Base-by-base conservation (phyloP, 495 filamentous ascomycete species). In the Hypoxylon lenormandii region DNA sequence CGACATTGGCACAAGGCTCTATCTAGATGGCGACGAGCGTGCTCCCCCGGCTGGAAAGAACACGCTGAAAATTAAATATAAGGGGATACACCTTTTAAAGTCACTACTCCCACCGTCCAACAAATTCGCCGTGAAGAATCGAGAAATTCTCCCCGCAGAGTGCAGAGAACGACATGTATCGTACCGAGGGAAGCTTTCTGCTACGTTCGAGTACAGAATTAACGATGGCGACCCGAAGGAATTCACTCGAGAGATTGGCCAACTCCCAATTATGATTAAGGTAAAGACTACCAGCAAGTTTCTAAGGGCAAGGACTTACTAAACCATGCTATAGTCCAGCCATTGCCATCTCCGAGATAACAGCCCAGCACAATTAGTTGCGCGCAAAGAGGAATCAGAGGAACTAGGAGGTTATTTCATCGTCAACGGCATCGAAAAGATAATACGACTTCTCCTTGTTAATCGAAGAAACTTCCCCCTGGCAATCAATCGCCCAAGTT, bases 371-470 rank as follows among this genome's bases (percentile, higher is more conserved):
- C 83, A 90, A 71, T 85, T 98, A 13, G 92, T 97, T 18, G 80
- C 88, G 46, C 86, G 87, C 50, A 97, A 97, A 77, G 94, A 97
- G 76, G 94, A 97, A 74, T 89, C 93, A 0, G 94, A 97, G 77
- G 94, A 97, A 76, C 77, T 96, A 7, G 94, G 94, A 36, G 94
- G 94, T 42, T 97, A 97, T 78, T 97, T 96, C 75, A 86, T 98
- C 69, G 88, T 98, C 69, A 97, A 97, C 67, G 95, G 95, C 55
- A 97, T 91, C 50, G 95, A 98, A 77, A 98, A 97, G 82, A 82
- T 98, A 45, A 92, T 98, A 71, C 92, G 95, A 64, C 86, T 98
- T 82, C 85, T 98, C 61, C 87, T 97, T 40, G 87, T 97, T 58
- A 90, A 91, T 65, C 85, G 91, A 72, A 87, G 95, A 68, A 97